Base-by-base conservation (phyloP, 371 early-diverging fungal genomes). In the Haplosporangium sp. region DNA sequence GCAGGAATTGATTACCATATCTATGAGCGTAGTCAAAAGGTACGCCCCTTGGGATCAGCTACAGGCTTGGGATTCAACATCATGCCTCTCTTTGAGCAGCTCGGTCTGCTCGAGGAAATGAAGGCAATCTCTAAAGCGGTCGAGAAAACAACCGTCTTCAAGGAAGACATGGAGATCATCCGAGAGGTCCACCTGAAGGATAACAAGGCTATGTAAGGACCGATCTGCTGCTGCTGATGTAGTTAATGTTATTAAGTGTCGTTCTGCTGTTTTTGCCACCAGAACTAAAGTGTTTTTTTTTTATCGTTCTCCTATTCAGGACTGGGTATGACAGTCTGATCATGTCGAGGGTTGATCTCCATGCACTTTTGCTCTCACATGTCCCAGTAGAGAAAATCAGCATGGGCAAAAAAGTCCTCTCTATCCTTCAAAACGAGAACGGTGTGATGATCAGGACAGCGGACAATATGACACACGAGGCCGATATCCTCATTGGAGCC, bases 161-260 rank as follows among this genome's bases (percentile, higher is more conserved):
- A 68, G 18, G 62, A 68, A 29, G 69, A 68, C 36, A 68, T 68
- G 69, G 69, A 68, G 40, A 52, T 62, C 37, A 68, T 68, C 37
- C 69, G 69, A 6, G 69, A 68, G 58, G 62, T 68, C 51, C 61
- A 62, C 11, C 62, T 68, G 37, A 43, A 58, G n/a, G 61, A 68
- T 13, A 68, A 68, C 62, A 61, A 53, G 37, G 36, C 42, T n/a
- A 1, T 40, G 69, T 68, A n/a, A n/a, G n/a, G n/a, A n/a, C n/a
- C n/a, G n/a, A n/a, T n/a, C n/a, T n/a, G n/a, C n/a, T n/a, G n/a
- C n/a, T n/a, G n/a, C n/a, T n/a, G n/a, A n/a, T n/a, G n/a, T n/a
- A n/a, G n/a, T n/a, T n/a, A n/a, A n/a, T n/a, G n/a, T n/a, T n/a
- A n/a, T n/a, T n/a, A n/a, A n/a, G n/a, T n/a, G n/a, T n/a, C n/a